Percentiles rank a stretch among this genome's conserved stretches.
These are phyloP conservation scores for Adansonia gregorii DNA, from an alignment of 441 rosid genomes.

Conservation along the genomic window DNA sequence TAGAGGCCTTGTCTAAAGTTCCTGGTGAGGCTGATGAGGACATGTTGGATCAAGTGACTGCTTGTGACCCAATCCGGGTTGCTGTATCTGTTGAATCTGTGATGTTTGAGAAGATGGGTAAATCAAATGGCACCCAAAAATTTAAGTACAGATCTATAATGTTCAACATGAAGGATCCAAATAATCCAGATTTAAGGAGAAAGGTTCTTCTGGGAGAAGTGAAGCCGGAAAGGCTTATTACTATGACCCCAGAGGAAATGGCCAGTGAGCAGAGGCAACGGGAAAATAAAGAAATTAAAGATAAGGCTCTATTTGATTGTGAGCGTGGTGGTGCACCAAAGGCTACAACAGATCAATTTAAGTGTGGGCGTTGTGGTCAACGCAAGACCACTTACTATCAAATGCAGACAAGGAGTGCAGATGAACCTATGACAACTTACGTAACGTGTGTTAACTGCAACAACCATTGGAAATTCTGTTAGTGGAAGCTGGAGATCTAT, in stretches of 20 bases:
- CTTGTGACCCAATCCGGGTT: slow-evolving; percentile 75
- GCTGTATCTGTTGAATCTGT: slow-evolving; percentile 80
- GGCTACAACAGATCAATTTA: slow-evolving; percentile 86
- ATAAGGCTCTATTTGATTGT: slow-evolving; percentile 69
- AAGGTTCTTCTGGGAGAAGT: slow-evolving; percentile 83
- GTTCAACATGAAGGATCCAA: slow-evolving; percentile 81
- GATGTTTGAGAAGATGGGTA: slow-evolving; percentile 78
- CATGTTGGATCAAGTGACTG: slow-evolving; percentile 47
- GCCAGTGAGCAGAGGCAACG: slow-evolving; percentile 78
- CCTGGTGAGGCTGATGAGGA: slow-evolving; percentile 60
- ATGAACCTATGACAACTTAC: slow-evolving; percentile 95
- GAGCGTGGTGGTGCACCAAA: slow-evolving; percentile 56
- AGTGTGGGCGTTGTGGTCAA: slow-evolving; percentile 82
- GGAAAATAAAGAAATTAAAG: slow-evolving; percentile 69
- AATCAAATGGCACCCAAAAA: slow-evolving; percentile 75
- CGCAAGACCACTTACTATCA: slow-evolving; percentile 79
- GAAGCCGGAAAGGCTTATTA: slow-evolving; percentile 63
- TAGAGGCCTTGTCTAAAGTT: slow-evolving; percentile 78
- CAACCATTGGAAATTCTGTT: slow-evolving; percentile 92
- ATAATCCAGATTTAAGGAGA: slow-evolving; percentile 89
- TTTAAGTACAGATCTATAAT: slow-evolving; percentile 85
- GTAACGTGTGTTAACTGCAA: slow-evolving; percentile 84
- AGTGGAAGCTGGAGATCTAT: slow-evolving; percentile 24
- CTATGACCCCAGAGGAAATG: slow-evolving; percentile 83
- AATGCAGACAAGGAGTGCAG: slow-evolving; percentile 97